Evolutionary conservation across 768 basidiomycete genomes (phyloP).

Genomic region (Phaeotremella skinneri): DNA sequence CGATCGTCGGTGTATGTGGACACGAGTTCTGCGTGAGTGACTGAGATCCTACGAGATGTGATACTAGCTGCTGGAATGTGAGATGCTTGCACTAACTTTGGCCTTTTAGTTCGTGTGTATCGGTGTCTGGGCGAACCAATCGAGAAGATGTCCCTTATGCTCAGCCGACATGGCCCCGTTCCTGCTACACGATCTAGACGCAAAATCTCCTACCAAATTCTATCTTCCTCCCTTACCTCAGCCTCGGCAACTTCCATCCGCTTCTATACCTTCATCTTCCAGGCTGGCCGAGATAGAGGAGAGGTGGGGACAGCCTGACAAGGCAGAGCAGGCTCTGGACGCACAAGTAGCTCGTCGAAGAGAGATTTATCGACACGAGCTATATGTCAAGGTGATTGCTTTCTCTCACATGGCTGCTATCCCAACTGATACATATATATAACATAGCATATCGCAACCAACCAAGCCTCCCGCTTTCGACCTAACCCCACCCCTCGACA

Average conservation of each 20-base stretch:
- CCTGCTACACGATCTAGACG: constrained; percentile 46
- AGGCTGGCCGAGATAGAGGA: constrained; percentile 49
- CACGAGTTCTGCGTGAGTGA: constrained; percentile 74
- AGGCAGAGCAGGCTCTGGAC: constrained; percentile 66
- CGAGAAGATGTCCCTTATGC: constrained; percentile 45
- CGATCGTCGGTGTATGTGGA: constrained; percentile 77
- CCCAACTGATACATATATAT: constrained; percentile 12
- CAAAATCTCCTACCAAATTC: constrained; percentile 53
- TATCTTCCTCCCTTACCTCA: constrained; percentile 62
- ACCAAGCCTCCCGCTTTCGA: constrained; percentile 77
- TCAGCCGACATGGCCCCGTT: constrained; percentile 46
- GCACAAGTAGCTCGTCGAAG: constrained; percentile 68
- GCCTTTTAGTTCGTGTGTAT: constrained; percentile 75
- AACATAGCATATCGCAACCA: constrained; percentile 82
- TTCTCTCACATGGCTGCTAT: constrained; percentile 3
- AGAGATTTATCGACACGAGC: constrained; percentile 73
- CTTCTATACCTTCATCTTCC: constrained; percentile 28
- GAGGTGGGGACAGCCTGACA: constrained; percentile 37
- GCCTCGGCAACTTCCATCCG: constrained; percentile 18
- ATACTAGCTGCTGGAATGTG: not conserved
- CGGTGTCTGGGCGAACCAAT: constrained; percentile 66
- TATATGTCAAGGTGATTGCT: constrained; percentile 79
- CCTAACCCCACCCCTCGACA: constrained; percentile 85
- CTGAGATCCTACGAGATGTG: not conserved
- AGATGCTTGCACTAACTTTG: constrained; percentile 2